These are phyloP conservation scores for Begonia masoniana DNA, from an alignment of 306 rosid genomes.

Conservation along the genomic window DNA sequence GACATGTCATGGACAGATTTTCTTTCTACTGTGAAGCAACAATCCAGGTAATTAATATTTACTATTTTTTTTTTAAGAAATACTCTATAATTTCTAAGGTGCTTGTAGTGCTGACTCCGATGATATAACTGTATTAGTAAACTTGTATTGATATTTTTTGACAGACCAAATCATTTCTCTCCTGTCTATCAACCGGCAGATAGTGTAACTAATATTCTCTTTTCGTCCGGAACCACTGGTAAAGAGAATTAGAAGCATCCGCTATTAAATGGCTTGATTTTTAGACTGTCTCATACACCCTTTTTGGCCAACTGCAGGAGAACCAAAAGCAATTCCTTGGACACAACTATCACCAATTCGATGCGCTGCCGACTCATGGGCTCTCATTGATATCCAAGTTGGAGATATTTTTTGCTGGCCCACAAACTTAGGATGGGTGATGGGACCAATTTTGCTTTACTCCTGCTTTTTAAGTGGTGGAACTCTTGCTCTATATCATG, in stretches of 20 bases:
- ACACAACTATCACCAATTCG: slow-evolving; percentile 85
- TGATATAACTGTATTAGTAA: neutral
- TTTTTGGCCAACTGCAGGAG: slow-evolving; percentile 38
- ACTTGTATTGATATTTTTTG: slow-evolving; percentile 7
- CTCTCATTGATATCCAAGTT: slow-evolving; percentile 35
- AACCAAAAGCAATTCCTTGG: slow-evolving; percentile 95
- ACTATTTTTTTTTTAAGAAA: neutral
- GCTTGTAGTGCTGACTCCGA: too few species aligned
- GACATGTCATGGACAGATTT: slow-evolving; percentile 64
- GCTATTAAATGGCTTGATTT: neutral
- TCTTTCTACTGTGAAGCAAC: slow-evolving; percentile 32
- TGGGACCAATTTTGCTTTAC: slow-evolving; percentile 70
- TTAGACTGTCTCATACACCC: neutral
- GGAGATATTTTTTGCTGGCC: slow-evolving; percentile 83
- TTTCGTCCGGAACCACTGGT: slow-evolving; percentile 99
- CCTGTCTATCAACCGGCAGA: slow-evolving; percentile 54
- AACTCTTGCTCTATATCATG: slow-evolving; percentile 89
- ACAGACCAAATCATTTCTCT: slow-evolving; percentile 46
- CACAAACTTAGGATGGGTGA: slow-evolving; percentile 88
- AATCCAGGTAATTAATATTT: slow-evolving; percentile 27
- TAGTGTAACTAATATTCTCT: slow-evolving; percentile 61
- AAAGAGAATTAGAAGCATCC: neutral
- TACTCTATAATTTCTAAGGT: too few species aligned
- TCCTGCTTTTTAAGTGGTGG: slow-evolving; percentile 59
- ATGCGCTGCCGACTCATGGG: slow-evolving; percentile 69